Evolutionary conservation across 257 asterid genomes (phyloP), one percentile per base, ranked within the genome.

Genomic region (Vinca minor): DNA sequence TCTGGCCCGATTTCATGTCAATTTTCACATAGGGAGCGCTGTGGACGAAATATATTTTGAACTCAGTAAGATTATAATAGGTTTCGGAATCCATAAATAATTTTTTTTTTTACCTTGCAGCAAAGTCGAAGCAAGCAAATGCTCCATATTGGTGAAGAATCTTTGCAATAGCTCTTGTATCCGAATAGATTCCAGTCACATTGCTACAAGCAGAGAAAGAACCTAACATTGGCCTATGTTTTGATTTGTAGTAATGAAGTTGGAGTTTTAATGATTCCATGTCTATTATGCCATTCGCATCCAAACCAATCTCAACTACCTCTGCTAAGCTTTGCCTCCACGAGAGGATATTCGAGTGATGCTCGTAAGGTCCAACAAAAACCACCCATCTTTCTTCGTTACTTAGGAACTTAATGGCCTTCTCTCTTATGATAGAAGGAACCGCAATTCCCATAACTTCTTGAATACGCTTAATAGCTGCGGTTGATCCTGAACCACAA

Each of bases 201-300:
- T 87, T 87, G 70, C 93, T 87, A 47, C 95, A 87, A 41, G 90
- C 95, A 0, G 95, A 87, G 80, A 87, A 85, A 0, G 95, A 85
- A 3, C 90, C 90, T 11, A 87, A 74, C 59, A 87, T 65, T 0
- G 86, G 86, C 36, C 90, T 68, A 23, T 79, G 75, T 23, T 47
- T 66, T 3, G 69, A 35, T 54, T 55, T 71, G 2, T 78, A 85
- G 5, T 41, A 63, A 34, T 73, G 76, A 3, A 87, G 80, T 14
- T 79, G 75, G 8, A 26, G 25, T 14, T 67, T 75, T 54, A 87
- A 39, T 0, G 70, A 75, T 57, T 74, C 87, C 83, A 83, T 79
- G 66, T 87, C 85, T 28, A 85, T 55, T 0, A 68, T 57, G 3
- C 95, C 95, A 9, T 20, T 48, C 2, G 21, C 68, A 66, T 83